Evolutionary conservation across 2,329 filamentous ascomycete species (phyloP).

Genomic region (Tolypocladium sp.): DNA sequence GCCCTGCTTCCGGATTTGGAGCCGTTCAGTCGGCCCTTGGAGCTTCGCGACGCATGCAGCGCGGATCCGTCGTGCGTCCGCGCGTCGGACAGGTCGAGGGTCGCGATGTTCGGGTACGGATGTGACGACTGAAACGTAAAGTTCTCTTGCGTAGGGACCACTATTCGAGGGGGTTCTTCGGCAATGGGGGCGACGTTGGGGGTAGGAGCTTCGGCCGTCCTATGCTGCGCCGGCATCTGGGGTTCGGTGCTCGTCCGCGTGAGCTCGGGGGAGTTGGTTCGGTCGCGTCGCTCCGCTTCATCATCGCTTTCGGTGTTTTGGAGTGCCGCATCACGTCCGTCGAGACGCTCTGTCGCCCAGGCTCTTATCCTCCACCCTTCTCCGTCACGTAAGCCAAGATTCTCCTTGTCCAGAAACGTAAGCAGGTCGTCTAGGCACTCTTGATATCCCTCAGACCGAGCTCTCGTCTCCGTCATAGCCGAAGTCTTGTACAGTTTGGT

Average conservation of each 20-base stretch:
- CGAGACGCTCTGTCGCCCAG: constrained; percentile 62
- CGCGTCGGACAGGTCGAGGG: constrained; percentile 48
- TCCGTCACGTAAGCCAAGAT: constrained; percentile 68
- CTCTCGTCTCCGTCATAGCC: constrained; percentile 64
- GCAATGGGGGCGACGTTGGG: constrained; percentile 14
- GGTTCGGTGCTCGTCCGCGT: constrained; percentile 37
- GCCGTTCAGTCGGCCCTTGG: constrained; percentile 18
- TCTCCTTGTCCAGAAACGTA: constrained; percentile 73
- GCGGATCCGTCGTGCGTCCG: constrained; percentile 28
- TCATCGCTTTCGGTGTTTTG: constrained; percentile 59
- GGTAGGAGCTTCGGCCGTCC: constrained; percentile 15
- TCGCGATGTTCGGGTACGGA: constrained; percentile 51
- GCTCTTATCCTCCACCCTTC: constrained; percentile 57
- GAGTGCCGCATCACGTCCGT: constrained; percentile 47
- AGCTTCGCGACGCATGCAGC: constrained; percentile 13
- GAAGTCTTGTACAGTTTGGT: constrained; percentile 96
- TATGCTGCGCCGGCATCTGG: constrained; percentile 15
- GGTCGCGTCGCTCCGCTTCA: constrained; percentile 54
- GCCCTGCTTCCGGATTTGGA: constrained; percentile 16
- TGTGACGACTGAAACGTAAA: constrained; percentile 65
- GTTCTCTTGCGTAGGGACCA: constrained; percentile 46
- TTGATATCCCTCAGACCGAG: constrained; percentile 78
- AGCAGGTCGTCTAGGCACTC: constrained; percentile 88
- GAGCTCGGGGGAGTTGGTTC: constrained; percentile 48
- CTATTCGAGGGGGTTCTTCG: constrained; percentile 27